Percentiles rank a stretch among this genome's conserved stretches.
phyloP scores from a whole-genome alignment of 176 grass and related monocot genomes.

The Zizania latifolia region DNA sequence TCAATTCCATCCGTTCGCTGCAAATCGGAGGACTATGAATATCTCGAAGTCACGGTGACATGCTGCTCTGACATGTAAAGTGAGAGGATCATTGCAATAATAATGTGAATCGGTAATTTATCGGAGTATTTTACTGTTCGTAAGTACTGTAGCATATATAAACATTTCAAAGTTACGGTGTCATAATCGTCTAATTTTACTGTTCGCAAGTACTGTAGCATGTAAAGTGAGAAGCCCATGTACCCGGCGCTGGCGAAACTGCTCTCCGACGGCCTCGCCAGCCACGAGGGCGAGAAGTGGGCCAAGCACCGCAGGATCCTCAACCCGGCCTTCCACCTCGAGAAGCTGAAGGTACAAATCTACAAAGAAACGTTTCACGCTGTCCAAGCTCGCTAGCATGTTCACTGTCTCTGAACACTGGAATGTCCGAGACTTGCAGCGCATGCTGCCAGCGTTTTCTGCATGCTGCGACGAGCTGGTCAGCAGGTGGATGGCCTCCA shows the following conservation, averaged over 20 bases:
- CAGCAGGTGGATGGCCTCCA: slow-evolving; percentile 33
- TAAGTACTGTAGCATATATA: too few relatives aligned
- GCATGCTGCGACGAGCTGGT: slow-evolving; percentile 45
- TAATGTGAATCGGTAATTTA: too few relatives aligned
- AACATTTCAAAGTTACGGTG: too few relatives aligned
- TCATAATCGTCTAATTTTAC: too few relatives aligned
- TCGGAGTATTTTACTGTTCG: too few relatives aligned
- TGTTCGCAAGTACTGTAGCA: too few relatives aligned
- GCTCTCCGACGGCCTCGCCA: slow-evolving; percentile 3
- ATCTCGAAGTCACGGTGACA: too few relatives aligned
- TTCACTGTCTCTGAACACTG: not conserved
- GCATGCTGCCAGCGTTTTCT: slow-evolving; percentile 54
- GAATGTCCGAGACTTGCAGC: slow-evolving; percentile 14
- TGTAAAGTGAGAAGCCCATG: slow-evolving; percentile 36
- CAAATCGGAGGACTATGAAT: too few relatives aligned
- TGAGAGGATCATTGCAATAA: too few relatives aligned
- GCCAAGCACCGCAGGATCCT: slow-evolving; percentile 44
- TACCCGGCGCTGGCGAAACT: not conserved
- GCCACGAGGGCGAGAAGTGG: slow-evolving; percentile 37
- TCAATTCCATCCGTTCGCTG: too few relatives aligned
- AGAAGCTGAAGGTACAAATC: slow-evolving; percentile 53
- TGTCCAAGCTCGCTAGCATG: not conserved
- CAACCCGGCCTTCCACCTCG: slow-evolving; percentile 39
- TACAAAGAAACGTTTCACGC: not conserved
- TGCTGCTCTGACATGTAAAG: too few relatives aligned